Evolutionary conservation across 2,329 filamentous ascomycete genomes (phyloP).

Genomic region (Diplocarpon rosae): DNA sequence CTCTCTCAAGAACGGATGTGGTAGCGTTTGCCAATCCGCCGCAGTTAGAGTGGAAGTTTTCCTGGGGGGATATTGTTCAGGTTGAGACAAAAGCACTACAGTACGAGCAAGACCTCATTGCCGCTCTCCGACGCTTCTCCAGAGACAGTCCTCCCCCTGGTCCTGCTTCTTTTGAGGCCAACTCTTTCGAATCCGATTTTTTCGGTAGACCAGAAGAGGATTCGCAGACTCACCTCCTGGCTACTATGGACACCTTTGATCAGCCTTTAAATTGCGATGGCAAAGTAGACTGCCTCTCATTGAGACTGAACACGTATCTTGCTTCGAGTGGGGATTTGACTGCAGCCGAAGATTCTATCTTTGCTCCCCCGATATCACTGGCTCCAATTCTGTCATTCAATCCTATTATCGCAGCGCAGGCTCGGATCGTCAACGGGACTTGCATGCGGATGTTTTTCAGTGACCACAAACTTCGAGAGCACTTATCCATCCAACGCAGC

Average conservation of each 20-base stretch:
- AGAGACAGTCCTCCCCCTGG: background rate
- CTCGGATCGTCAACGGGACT: slow-evolving; percentile 64
- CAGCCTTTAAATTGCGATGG: slow-evolving; percentile 25
- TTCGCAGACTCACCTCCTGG: slow-evolving; percentile 37
- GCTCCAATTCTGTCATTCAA: slow-evolving; percentile 63
- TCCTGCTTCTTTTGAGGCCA: background rate
- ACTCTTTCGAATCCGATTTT: slow-evolving; percentile 27
- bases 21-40: slow-evolving; percentile 41
- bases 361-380: slow-evolving; percentile 32
- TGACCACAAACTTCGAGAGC: slow-evolving; percentile 57
- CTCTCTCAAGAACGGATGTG: slow-evolving; percentile 44
- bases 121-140: slow-evolving; percentile 25
- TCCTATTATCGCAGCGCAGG: slow-evolving; percentile 63
- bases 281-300: slow-evolving; percentile 17
- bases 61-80: slow-evolving; percentile 56
- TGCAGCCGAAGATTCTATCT: slow-evolving; percentile 14
- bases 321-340: slow-evolving; percentile 1
- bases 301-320: slow-evolving; percentile 18
- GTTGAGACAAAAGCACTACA: slow-evolving; percentile 49
- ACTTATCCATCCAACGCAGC: slow-evolving; percentile 63
- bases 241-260: slow-evolving; percentile 39
- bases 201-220: slow-evolving; percentile 38
- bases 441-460: slow-evolving; percentile 69
- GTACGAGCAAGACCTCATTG: slow-evolving; percentile 37
- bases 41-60: slow-evolving; percentile 55